Conservation (phyloP, 2,329 filamentous ascomycete genomes). For the Apiospora kogelbergensis region DNA sequence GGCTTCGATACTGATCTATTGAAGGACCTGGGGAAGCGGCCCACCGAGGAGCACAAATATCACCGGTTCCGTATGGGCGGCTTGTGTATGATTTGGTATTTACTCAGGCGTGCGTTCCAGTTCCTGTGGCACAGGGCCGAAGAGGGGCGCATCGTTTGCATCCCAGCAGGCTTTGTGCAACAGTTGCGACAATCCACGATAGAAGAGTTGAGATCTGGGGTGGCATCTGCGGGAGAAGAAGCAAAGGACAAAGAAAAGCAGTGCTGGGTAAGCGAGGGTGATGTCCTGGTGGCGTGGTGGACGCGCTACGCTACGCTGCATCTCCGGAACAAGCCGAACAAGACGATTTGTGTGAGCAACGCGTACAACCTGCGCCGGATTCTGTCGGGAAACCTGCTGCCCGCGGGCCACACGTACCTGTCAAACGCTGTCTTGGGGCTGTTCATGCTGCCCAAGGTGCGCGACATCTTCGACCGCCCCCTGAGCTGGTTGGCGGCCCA, state of each 20-base stretch:
- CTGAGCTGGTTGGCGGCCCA: slow-evolving; percentile 9
- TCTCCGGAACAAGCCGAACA: slow-evolving; percentile 23
- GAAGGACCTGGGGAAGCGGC: background rate
- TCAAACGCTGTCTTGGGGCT: slow-evolving; percentile 23
- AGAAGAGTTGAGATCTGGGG: slow-evolving; percentile 25
- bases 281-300: slow-evolving; percentile 44
- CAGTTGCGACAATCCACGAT: slow-evolving; percentile 29
- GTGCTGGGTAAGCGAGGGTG: slow-evolving; percentile 46
- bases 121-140: background rate
- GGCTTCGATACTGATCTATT: background rate
- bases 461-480: slow-evolving; percentile 21
- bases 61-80: background rate
- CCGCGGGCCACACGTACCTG: slow-evolving; percentile 24
- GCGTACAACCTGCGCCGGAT: slow-evolving; percentile 37
- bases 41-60: background rate
- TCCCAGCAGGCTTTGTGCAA: slow-evolving; percentile 32
- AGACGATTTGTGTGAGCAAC: slow-evolving; percentile 37
- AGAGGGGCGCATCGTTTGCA: slow-evolving; percentile 36
- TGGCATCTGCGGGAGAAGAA: background rate
- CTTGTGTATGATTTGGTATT: background rate
- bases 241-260: slow-evolving; percentile 16
- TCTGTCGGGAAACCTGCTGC: slow-evolving; percentile 29
- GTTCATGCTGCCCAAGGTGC: slow-evolving; percentile 20
- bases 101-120: background rate
- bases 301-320: slow-evolving; percentile 28